Base-by-base conservation (phyloP, 176 grass and related monocot genomes). In the Raddia guianensis region DNA sequence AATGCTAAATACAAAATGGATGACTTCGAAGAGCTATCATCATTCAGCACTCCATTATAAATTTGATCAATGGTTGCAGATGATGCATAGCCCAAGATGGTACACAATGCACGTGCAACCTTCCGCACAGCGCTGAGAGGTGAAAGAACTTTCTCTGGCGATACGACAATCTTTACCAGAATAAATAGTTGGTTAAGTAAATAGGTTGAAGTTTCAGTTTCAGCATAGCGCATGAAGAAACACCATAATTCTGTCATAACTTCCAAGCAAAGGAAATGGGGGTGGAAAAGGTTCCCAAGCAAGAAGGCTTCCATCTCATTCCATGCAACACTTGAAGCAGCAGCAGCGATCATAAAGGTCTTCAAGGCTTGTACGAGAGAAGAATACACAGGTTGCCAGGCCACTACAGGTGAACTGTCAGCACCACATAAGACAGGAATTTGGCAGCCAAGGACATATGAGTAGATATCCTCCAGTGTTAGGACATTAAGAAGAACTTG, bases 161-260 rank as follows among this genome's bases (percentile, higher is more conserved):
- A 86, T 18, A 87, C 86, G 46, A 86, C 73, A 42, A 57, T 86
- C 74, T 95, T 92, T 50, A 98, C 71, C 35, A 98, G 77, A 72
- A 87, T 75, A 70, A 83, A 66, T 45, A 88, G 9, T 67, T 85
- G 78, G 53, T 91, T 88, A 60, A 94, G 11, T 69, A 94, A 74
- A 90, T 89, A 85, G 66, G 63, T 62, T 13, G 58, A 45, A 55
- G 78, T 74, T 80, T 79, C 84, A 65, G 52, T 83, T 87, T 89
- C 95, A 40, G 88, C 90, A 82, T 91, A 53, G 53, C 84, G 90
- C 75, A 93, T 42, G 47, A 95, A 82, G 82, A 95, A 98, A 74
- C 89, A 94, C 86, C 84, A 93, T 66, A 98, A 77, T 73, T 98
- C 95, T 73, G 90, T 93, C 64, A 89, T 32, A 84, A 98, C 87